phyloP scores from a whole-genome alignment of 2,329 filamentous ascomycete species.

The Helminthosporium solani region DNA sequence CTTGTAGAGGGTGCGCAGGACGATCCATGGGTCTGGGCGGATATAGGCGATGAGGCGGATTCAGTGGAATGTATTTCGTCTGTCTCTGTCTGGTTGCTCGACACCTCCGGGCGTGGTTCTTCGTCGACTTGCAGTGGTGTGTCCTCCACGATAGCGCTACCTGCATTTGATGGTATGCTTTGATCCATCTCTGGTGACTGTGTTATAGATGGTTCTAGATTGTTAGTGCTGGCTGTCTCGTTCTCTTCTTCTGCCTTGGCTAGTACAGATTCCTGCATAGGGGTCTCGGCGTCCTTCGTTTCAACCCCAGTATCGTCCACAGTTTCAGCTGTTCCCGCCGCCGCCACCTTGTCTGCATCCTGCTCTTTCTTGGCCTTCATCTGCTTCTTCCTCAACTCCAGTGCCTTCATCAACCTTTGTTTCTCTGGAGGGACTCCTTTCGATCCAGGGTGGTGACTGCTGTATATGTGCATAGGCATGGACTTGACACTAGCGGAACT shows the following conservation, averaged over 20 bases:
- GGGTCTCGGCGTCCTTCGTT: constrained; percentile 1
- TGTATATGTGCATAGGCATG: constrained; percentile 44
- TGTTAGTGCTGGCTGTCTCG: neutral
- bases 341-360: constrained; percentile 4
- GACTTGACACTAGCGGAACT: constrained; percentile 46
- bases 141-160: neutral
- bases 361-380: constrained; percentile 8
- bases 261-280: neutral
- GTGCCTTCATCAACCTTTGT: constrained; percentile 86
- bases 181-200: constrained; percentile 23
- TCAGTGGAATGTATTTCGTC: constrained; percentile 39
- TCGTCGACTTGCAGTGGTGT: constrained; percentile 10
- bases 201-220: constrained; percentile 1
- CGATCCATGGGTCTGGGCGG: constrained; percentile 42
- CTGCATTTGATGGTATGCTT: neutral
- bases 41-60: constrained; percentile 41
- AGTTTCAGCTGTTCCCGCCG: constrained; percentile 3
- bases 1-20: constrained; percentile 41
- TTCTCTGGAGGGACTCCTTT: constrained; percentile 82
- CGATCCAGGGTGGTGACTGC: constrained; percentile 38
- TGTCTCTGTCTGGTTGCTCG: constrained; percentile 37
- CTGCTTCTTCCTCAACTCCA: constrained; percentile 78
- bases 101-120: constrained; percentile 48
- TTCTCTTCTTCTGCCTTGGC: constrained; percentile 6
- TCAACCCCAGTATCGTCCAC: constrained; percentile 14